Base-by-base conservation (phyloP, 345 rosid species). In the Reutealis trisperma region DNA sequence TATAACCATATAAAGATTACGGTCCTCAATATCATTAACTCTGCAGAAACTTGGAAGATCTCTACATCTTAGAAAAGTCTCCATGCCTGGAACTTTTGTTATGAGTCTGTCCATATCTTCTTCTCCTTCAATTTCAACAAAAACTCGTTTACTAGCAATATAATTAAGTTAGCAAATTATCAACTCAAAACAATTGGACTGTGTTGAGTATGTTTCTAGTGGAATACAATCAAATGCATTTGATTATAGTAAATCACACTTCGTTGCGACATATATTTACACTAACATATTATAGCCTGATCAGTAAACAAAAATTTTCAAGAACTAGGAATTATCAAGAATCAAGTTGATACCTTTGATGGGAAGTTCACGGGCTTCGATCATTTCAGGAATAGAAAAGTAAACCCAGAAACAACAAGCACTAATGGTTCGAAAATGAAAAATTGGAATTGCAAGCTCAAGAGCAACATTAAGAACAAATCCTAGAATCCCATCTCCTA, bases 31-130 rank as follows among this genome's bases (percentile, higher is more conserved):
- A 61, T 88, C 86, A 6, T 45, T 42, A 0, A 18, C 79, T 60
- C 87, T 77, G 77, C 89, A 87, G 54, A 80, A 74, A 37, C 86
- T 79, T 0, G 94, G 91, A 21, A 90, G 89, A 73, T 88, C 92
- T 71, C 92, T 72, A 72, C 85, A 68, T 8, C 90, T 73, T 2
- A 89, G 80, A 37, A 85, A 83, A 5, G 60, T 71, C 64, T 87
- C 88, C 88, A 85, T 89, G 9, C 91, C 90, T 0, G 85, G 79
- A 1, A 90, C 85, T 1, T 62, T 76, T 6, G 76, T 84, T 54
- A 86, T 74, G 60, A 45, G 27, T 6, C 83, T 72, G 30, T 90
- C 88, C 92, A 87, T 86, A 44, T 84, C 91, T 74, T 83, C 87
- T 9, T 25, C n/a, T 49, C 80, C 89, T 83, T 45, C 63, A 76